These are phyloP conservation scores for Carpinus viminea DNA, from an alignment of 306 rosid genomes.

Conservation along the genomic window DNA sequence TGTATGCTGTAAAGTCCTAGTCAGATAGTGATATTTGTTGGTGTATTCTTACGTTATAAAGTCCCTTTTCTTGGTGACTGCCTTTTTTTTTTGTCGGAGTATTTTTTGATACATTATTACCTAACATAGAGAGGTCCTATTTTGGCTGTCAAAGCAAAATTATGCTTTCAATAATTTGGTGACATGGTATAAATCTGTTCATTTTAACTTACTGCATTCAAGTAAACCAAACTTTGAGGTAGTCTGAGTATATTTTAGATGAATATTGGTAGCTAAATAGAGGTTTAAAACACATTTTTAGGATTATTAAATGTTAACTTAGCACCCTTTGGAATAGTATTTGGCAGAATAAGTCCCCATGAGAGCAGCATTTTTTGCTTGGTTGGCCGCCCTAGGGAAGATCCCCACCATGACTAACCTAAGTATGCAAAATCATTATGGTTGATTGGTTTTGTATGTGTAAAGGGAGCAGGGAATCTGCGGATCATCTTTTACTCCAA, in stretches of 20 bases:
- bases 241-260: background rate
- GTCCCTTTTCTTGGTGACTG: background rate
- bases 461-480: no score
- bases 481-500: no score
- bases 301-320: background rate
- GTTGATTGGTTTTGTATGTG: no score
- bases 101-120: background rate
- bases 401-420: no score
- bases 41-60: background rate
- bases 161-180: background rate
- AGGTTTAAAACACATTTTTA: background rate
- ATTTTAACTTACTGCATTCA: background rate
- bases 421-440: no score
- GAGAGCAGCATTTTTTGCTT: no score
- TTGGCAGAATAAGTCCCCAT: no score
- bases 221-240: background rate
- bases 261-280: background rate
- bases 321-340: background rate
- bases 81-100: background rate
- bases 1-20: background rate
- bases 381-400: no score
- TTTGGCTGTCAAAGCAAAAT: background rate
- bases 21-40: background rate
- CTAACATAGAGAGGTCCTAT: background rate
- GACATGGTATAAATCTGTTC: background rate